These are phyloP conservation scores for Colletotrichum sp. DNA, from an alignment of 2,329 filamentous ascomycete species.

Conservation along the genomic window DNA sequence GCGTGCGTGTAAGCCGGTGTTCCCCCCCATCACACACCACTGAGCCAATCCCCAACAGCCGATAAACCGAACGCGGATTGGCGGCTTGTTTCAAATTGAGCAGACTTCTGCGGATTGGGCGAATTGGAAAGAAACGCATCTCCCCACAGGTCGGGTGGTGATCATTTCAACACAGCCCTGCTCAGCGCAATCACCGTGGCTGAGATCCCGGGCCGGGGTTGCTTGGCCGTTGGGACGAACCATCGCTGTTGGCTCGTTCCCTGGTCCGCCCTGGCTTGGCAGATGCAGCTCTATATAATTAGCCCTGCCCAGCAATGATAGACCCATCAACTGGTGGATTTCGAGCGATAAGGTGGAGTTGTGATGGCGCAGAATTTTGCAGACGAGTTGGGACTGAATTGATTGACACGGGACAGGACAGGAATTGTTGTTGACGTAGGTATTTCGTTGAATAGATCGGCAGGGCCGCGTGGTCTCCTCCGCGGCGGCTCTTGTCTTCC, in stretches of 20 bases:
- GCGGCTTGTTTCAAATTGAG: not conserved
- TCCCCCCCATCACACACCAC: not conserved
- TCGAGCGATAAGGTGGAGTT: not conserved
- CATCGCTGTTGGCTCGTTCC: slow-evolving; percentile 10
- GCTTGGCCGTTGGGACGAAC: slow-evolving; percentile 17
- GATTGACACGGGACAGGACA: not conserved
- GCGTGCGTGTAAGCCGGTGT: not conserved
- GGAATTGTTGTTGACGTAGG: not conserved
- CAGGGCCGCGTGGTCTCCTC: not conserved
- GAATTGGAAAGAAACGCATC: not conserved
- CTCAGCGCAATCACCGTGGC: slow-evolving; percentile 20
- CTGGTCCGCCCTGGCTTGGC: slow-evolving; percentile 5
- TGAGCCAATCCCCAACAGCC: not conserved
- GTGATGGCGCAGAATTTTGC: slow-evolving; percentile 2
- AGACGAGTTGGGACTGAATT: not conserved
- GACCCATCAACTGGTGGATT: not conserved
- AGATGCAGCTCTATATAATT: slow-evolving; percentile 15
- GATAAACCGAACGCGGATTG: not conserved
- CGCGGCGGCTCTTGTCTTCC: not conserved
- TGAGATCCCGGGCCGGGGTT: not conserved
- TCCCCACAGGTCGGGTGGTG: not conserved
- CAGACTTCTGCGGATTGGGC: not conserved
- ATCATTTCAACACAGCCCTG: slow-evolving; percentile 16
- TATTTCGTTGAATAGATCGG: not conserved
- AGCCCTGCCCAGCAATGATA: slow-evolving; percentile 5